These are phyloP conservation scores for Penicillium vulpinum DNA, from an alignment of 2,329 filamentous ascomycete genomes.

Conservation along the genomic window DNA sequence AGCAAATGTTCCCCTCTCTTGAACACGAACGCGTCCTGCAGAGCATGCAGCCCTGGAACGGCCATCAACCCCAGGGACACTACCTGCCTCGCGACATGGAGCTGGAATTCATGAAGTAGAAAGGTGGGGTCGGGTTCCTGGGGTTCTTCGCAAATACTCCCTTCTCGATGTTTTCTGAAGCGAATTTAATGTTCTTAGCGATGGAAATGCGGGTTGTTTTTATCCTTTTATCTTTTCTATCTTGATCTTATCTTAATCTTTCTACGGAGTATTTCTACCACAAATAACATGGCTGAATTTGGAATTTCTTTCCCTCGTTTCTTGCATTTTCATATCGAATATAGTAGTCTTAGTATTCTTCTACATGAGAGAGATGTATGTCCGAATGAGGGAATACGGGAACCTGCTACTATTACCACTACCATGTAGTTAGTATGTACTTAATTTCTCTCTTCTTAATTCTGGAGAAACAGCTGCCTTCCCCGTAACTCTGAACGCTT, in stretches of 20 bases:
- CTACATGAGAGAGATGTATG: no score
- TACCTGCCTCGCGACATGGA: slow-evolving; percentile 19
- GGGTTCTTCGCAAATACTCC: background rate
- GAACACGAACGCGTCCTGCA: slow-evolving; percentile 13
- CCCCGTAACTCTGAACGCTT: no score
- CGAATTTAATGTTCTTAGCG: slow-evolving; percentile 5
- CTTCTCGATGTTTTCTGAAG: slow-evolving; percentile 3
- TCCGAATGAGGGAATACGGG: no score
- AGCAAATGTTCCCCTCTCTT: slow-evolving; percentile 26
- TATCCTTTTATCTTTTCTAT: background rate
- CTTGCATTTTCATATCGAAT: background rate
- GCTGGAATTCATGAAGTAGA: slow-evolving; percentile 20
- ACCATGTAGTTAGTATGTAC: no score
- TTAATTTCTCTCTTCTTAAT: no score
- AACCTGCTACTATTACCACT: no score
- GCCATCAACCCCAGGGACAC: slow-evolving; percentile 12
- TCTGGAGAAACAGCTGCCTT: no score
- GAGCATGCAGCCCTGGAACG: slow-evolving; percentile 19
- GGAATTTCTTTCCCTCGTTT: background rate
- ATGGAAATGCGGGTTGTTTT: slow-evolving; percentile 4
- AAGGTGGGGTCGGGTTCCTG: background rate
- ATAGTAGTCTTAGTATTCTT: background rate
- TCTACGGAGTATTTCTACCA: no score
- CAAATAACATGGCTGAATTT: background rate
- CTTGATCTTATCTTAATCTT: slow-evolving; percentile 5